These are phyloP conservation scores for Urostyla sp. DNA, from an alignment of 73 alveolate species.

Conservation along the genomic window DNA sequence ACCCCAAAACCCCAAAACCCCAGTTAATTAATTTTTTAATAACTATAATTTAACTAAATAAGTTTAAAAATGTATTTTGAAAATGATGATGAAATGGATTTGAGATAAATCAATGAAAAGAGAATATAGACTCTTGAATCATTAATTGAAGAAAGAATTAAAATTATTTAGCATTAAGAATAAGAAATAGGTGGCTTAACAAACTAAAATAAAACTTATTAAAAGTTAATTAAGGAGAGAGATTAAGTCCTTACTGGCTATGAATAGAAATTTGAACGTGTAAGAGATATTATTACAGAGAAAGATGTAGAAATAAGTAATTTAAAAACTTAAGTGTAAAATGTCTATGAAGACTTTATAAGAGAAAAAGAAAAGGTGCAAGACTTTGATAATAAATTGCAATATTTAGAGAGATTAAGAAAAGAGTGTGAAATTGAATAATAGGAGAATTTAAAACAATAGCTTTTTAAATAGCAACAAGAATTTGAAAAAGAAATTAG, in stretches of 20 bases:
- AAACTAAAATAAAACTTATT: neutral
- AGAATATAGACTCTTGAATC: slow-evolving; percentile 8
- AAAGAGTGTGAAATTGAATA: slow-evolving; percentile 13
- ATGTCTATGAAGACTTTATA: slow-evolving; percentile 10
- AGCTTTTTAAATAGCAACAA: neutral
- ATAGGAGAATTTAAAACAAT: slow-evolving; percentile 36
- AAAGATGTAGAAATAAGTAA: slow-evolving; percentile 43
- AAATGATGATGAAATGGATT: slow-evolving; percentile 48
- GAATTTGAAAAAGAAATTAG: slow-evolving; percentile 33
- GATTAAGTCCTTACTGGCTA: slow-evolving; percentile 42
- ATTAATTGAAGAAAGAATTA: slow-evolving; percentile 11
- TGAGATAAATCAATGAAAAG: neutral
- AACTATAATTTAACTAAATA: too few relatives aligned
- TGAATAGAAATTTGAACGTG: slow-evolving; percentile 44
- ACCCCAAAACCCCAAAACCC: too few relatives aligned
- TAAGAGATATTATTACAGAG: slow-evolving; percentile 18
- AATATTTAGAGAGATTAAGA: neutral
- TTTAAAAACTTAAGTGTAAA: neutral
- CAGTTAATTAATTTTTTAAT: too few relatives aligned
- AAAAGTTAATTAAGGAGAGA: slow-evolving; percentile 30
- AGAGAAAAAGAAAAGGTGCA: slow-evolving; percentile 5
- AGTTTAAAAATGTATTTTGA: too few relatives aligned
- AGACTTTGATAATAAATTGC: slow-evolving; percentile 20
- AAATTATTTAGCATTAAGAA: neutral
- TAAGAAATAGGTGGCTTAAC: neutral